phyloP scores from a whole-genome alignment of 1,139 yeast genomes.

The Wickerhamiella infanticola region DNA sequence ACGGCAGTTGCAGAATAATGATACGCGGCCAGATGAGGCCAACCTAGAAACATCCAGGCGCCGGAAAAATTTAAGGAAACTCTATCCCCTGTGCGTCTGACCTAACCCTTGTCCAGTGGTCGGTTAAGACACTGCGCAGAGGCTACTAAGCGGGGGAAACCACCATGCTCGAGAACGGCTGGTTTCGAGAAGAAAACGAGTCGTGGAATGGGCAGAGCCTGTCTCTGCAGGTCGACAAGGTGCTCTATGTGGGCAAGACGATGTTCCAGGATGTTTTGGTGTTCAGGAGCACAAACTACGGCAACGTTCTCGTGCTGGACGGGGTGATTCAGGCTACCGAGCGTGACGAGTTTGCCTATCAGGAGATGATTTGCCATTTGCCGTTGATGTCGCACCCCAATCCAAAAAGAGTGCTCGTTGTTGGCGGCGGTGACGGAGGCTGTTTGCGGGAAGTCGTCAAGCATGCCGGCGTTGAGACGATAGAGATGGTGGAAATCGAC shows the following conservation, averaged over 20 bases:
- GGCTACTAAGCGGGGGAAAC: neutral
- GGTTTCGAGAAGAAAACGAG: conserved; percentile 82
- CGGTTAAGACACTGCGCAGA: no score
- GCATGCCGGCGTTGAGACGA: conserved; percentile 50
- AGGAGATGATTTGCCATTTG: conserved; percentile 72
- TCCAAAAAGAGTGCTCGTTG: conserved; percentile 65
- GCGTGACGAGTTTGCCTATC: conserved; percentile 77
- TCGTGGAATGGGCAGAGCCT: conserved; percentile 96
- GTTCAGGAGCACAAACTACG: conserved; percentile 59
- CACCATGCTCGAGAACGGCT: conserved; percentile 40
- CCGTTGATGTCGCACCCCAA: conserved; percentile 61
- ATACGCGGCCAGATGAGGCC: no score
- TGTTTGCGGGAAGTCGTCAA: conserved; percentile 74
- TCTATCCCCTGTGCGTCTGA: no score
- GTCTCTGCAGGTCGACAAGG: conserved; percentile 62
- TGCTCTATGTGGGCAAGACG: conserved; percentile 59
- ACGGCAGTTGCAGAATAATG: no score
- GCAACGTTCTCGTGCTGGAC: conserved; percentile 72
- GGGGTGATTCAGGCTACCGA: conserved; percentile 84
- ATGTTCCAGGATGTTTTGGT: conserved; percentile 73
- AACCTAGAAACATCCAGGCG: no score
- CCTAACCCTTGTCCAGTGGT: no score
- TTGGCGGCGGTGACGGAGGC: conserved; percentile 94
- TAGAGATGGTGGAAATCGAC: conserved; percentile 83
- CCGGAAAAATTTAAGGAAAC: no score